These are phyloP conservation scores for Penicillium sp. DNA, from an alignment of 2,329 filamentous ascomycete species.

Conservation along the genomic window DNA sequence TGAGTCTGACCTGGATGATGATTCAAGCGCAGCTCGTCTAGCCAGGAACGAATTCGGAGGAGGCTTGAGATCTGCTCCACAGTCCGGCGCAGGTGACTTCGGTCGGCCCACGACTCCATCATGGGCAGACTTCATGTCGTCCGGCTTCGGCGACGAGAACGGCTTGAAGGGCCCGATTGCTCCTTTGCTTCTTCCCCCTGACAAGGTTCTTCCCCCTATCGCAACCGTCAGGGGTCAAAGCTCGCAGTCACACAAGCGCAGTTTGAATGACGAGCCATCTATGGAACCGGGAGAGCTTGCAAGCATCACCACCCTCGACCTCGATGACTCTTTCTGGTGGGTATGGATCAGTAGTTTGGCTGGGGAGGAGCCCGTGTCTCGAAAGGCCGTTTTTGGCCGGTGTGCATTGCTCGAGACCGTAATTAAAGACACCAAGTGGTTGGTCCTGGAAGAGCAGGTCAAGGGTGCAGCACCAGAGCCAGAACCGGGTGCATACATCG, in stretches of 20 bases:
- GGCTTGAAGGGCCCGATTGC: constrained; percentile 50
- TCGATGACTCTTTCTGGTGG: constrained; percentile 99
- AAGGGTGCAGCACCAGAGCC: constrained; percentile 83
- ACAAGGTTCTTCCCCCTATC: constrained; percentile 83
- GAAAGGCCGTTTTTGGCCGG: constrained; percentile 87
- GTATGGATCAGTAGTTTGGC: constrained; percentile 97
- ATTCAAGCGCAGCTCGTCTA: no score
- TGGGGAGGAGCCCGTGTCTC: constrained; percentile 70
- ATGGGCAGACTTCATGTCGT: constrained; percentile 94
- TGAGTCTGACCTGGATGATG: constrained; percentile 60
- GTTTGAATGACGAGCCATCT: constrained; percentile 57
- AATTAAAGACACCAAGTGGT: constrained; percentile 73
- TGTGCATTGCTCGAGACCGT: constrained; percentile 85
- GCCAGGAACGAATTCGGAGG: constrained; percentile 32
- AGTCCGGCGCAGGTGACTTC: constrained; percentile 57
- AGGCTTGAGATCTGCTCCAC: constrained; percentile 57
- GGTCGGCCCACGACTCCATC: constrained; percentile 88
- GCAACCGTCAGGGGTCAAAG: constrained; percentile 61
- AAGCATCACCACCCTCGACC: constrained; percentile 72
- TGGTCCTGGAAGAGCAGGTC: constrained; percentile 92
- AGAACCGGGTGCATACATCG: constrained; percentile 76
- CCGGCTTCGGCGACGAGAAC: constrained; percentile 75
- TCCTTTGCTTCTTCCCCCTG: constrained; percentile 73
- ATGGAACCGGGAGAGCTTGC: constrained; percentile 89
- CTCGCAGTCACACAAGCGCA: constrained; percentile 72